Base-by-base conservation (phyloP, 192 early-diverging fungal genomes). In the Lobosporangium transversale region DNA sequence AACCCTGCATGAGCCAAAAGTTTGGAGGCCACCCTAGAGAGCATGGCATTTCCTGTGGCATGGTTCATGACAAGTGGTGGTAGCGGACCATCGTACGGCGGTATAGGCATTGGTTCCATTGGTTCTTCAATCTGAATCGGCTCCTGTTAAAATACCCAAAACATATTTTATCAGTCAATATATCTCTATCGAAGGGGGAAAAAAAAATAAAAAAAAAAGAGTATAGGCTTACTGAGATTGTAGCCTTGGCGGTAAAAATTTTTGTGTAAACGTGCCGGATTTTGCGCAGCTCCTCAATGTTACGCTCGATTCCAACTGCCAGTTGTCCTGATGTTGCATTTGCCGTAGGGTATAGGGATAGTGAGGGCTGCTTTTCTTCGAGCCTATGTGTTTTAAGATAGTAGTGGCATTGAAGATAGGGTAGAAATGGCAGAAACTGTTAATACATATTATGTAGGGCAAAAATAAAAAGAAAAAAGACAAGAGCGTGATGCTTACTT, bases 1-100 rank as follows among this genome's bases (percentile, higher is more conserved):
- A 97, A 99, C 18, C 97, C 97, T 17, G 89, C 82, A 64, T 99
- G 97, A 31, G 90, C 80, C 40, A 97, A 79, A 59, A 97, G 59
- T 62, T 91, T 88, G 0, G 89, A 81, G 11, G 80, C 68, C 8
- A 85, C 84, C 12, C 91, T 88, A 52, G 85, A 79, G 59, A 93
- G 68, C 31, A 93, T 78, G 5, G 78, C 83, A 40, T 87, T 83
- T 17, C 89, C 88, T 2, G 89, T 68, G 2, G 67, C 54, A 7
- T 79, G 66, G 61, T 91, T 89, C 59, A 96, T 27, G 3, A 79
- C 58, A 27, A 90, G 59, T 0, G 86, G 83, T 1, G 84, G 82
- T 15, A 86, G 56, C 2, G 78, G 75, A 9, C 76, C 66, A 20
- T 80, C 68, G 33, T 76, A 63, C 18, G 62, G 35, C 6, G 58